Base-by-base conservation (phyloP, 768 basidiomycete genomes). In the Mycena vulgaris region DNA sequence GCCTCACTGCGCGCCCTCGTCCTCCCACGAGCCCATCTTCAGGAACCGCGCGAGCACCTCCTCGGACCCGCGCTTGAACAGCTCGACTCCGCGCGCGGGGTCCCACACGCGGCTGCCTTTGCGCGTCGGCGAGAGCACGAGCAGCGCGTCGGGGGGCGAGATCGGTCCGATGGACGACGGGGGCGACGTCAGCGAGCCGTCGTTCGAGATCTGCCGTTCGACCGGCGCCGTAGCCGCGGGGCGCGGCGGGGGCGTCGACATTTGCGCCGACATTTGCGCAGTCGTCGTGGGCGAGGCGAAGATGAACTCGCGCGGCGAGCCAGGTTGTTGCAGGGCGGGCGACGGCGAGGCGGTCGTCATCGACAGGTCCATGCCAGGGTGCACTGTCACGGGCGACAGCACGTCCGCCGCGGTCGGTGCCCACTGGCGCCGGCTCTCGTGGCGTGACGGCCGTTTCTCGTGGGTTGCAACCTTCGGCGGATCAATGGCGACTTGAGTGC, bases 1-100 rank as follows among this genome's bases (percentile, higher is more conserved):
- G 33, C 25, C 27, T 61, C 45, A 70, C 40, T 65, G 63, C 52
- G 28, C 57, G 31, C 25, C 53, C 55, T 89, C 89, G 30, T 89
- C 87, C 67, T 92, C 92, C 86, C 89, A 92, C 55, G 91, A 88
- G 25, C 92, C 90, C 88, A 92, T 91, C 76, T 89, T 92, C 83
- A 96, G 82, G 80, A 97, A 96, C 55, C 93, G 85, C 13, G 93
- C 89, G 31, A 97, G 84, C 28, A 96, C 94, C 75, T 96, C 93
- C 78, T 97, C 95, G 2, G 95, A 95, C 17, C 92, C 92, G 59
- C 89, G 89, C 79, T 95, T 96, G 82, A 96, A 95, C 45, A 93
- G 75, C 68, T 97, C 95, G 3, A 96, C 90, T 49, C 92, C 92
- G 25, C 95, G 90, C 13, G 91, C 90, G 21, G 95, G 95, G 77